Evolutionary conservation across 305 asterid genomes (phyloP), one percentile per base, ranked within the genome.

Genomic region (Petunia hybrid): DNA sequence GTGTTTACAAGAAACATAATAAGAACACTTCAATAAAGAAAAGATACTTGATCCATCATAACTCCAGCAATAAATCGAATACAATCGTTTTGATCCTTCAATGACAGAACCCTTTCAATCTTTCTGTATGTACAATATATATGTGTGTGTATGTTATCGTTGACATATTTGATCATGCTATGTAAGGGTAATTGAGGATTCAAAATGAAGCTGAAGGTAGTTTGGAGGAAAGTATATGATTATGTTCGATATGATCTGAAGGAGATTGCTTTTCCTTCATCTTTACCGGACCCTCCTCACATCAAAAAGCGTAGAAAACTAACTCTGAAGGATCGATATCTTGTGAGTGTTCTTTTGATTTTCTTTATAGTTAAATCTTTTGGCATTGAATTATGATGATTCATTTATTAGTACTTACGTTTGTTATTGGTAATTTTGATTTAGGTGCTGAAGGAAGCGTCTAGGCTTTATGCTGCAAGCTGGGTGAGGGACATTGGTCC

Each of bases 401-500:
- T 1, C 16, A 13, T 76, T 8, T 56, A 48, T 53, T 12, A 13
- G 51, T 65, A 5, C 36, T 73, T 41, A 65, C 4, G 5, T 7
- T 12, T 79, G 80, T 8, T 2, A 6, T 84, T 70, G 64, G 53
- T 36, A 59, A 75, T 66, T 56, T 48, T 46, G 78, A 41, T 77
- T 80, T 84, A 95, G 99, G 92, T 92, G 83, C 80, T 96, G 86
- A 94, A 94, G 89, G 92, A 92, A 89, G 97, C 99, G 14, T 87
- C 90, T 60, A 87, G 98, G 79, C 91, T 96, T 6, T 94, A 96
- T 83, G 91, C 82, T 43, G 98, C 95, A 53, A 94, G 98, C 85
- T 94, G 98, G 98, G 93, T 90, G 38, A 87, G 99, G 87, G 98
- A 96, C 78, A 96, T 94, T 59, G 98, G 98, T 81, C 98, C 98